Evolutionary conservation across 352 stramenopile genomes (phyloP), one percentile per base, ranked within the genome.

Genomic region (Saprolegnia parasitica): DNA sequence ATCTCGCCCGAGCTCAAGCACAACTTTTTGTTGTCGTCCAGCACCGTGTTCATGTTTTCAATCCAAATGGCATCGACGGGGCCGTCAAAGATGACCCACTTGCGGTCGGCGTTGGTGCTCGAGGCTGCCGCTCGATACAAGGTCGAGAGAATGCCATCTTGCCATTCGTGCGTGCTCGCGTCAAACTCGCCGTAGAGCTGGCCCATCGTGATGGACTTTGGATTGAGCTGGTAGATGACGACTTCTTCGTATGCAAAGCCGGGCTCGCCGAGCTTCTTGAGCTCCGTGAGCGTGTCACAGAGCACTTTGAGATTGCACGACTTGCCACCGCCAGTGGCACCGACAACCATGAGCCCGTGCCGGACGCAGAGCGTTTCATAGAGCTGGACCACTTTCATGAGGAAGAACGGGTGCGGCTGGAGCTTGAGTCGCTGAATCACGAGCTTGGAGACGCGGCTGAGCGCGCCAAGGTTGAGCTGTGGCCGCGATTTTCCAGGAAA

Each of bases 41-140:
- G 83, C 47, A 98, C 93, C 0, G 93, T 98, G 78, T 98, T 98
- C 93, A 98, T 98, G 74, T 97, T 98, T 73, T 98, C 93, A 74
- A 98, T 98, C 93, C 93, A 98, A 71, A 98, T 96, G 3, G 93
- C 90, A 77, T 98, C 93, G 1, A 98, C 93, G 0, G 93, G 93
- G 0, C 93, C 93, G 65, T 98, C 93, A 72, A 98, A 98, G 49
- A 98, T 91, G 52, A 98, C 89, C 93, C 93, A 98, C 72, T 97
- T 98, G 40, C 90, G 84, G 66, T 97, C 94, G 0, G 86, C 68
- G 77, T 96, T 96, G 0, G 93, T 95, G 60, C 87, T 79, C 24
- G 82, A 92, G 11, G 90, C 89, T 5, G 85, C 96, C 0, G 83
- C 81, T 11, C 96, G 91, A 64, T 98, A 98, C 1, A 98, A 79